Evolutionary conservation across 441 rosid species (phyloP), one percentile per base, ranked within the genome.

Genomic region (Cnidoscolus chayamansa): DNA sequence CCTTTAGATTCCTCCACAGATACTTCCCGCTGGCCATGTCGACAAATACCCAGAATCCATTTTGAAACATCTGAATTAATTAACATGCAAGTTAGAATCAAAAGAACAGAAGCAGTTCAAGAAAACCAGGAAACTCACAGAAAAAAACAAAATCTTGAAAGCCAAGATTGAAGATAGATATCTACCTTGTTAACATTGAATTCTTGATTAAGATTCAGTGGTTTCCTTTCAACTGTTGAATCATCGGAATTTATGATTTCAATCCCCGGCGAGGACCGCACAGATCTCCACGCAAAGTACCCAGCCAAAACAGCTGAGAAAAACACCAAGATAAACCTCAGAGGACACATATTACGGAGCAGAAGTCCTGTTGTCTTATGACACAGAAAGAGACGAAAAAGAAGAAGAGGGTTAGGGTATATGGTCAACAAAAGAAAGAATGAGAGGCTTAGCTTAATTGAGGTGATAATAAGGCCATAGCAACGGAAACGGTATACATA

Each of bases 11-110:
- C 84, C 91, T 89, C 98, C 98, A 93, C 72, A 95, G 72, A 73
- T 91, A 95, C 72, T 82, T 90, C 63, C 99, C 99, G 54, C 92
- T 93, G 5, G 98, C 97, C 95, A 95, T 92, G 80, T 95, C 97
- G 19, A 91, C 94, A 53, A 91, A 91, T 72, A 83, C 87, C 99
- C 97, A 95, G 85, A 93, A 93, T 64, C 93, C 98, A 74, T 87
- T 85, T 79, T 84, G 90, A 72, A 84, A 75, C 82, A 70, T 78
- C 98, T 95, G 92, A 13, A 48, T 65, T 10, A 65, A 13, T 13
- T 31, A 66, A 50, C 8, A 79, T 53, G 30, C 56, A 61, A 43
- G 5, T 12, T 2, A 32, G 12, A 49, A 10, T 11, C 45, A 47
- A 10, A 2, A 35, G 13, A 15, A 17, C 20, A 35, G 37, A 35